Percentiles rank a stretch among this genome's conserved stretches.
Evolutionary conservation across 1,284 basidiomycete genomes (phyloP).

Genomic region (Rhodotorula sp.): DNA sequence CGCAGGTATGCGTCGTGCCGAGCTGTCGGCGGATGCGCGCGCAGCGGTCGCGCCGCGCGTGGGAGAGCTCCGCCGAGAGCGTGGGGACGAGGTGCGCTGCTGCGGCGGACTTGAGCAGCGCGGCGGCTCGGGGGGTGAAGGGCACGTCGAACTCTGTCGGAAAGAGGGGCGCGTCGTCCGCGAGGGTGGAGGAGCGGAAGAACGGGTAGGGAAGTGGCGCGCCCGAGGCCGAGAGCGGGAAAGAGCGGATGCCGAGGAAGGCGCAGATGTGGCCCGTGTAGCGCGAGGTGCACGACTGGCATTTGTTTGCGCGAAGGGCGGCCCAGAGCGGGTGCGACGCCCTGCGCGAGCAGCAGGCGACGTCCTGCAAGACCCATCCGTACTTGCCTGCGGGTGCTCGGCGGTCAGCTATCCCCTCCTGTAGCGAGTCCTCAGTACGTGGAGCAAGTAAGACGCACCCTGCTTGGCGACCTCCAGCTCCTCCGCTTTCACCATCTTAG

Average conservation of each 20-base stretch:
- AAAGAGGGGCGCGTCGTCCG: constrained; percentile 46
- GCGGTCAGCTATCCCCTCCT: neutral
- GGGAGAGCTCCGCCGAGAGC: constrained; percentile 67
- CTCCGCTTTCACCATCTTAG: neutral
- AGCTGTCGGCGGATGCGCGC: constrained; percentile 72
- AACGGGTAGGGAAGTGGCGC: constrained; percentile 28
- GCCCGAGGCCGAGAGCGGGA: constrained; percentile 2
- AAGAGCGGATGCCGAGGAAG: constrained; percentile 20
- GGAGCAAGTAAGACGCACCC: neutral
- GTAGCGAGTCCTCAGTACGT: neutral
- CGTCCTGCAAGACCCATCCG: constrained; percentile 8
- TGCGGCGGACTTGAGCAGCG: constrained; percentile 57
- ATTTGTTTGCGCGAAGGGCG: constrained; percentile 1
- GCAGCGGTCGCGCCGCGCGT: constrained; percentile 64
- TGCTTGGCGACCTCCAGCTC: neutral
- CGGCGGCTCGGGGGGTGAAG: constrained; percentile 45
- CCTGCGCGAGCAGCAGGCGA: neutral
- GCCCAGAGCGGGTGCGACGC: neutral
- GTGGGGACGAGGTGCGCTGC: constrained; percentile 69
- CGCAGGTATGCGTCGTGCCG: constrained; percentile 78
- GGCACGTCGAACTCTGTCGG: constrained; percentile 49
- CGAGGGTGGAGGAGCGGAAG: constrained; percentile 46
- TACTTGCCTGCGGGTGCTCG: neutral
- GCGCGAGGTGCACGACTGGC: constrained; percentile 12
- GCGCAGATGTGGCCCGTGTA: constrained; percentile 8